These are phyloP conservation scores for Leccinum pallidistipes DNA, from an alignment of 1,284 basidiomycete genomes.

Conservation along the genomic window DNA sequence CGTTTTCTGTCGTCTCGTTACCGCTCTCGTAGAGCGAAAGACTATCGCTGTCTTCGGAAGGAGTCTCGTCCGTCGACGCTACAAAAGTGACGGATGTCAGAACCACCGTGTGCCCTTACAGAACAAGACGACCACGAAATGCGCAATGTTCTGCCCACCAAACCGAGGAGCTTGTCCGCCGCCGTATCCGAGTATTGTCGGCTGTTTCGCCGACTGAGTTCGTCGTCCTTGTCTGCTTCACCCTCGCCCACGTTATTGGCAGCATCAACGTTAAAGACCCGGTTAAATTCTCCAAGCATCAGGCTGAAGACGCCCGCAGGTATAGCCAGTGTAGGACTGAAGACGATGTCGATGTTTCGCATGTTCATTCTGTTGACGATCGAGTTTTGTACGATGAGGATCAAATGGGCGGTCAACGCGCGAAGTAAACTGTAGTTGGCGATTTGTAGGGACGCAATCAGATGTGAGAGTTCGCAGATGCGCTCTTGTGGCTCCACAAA, in stretches of 20 bases:
- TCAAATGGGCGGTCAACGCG: conserved; percentile 93
- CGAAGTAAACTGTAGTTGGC: conserved; percentile 94
- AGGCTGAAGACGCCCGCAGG: conserved; percentile 93
- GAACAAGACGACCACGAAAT: conserved; percentile 43
- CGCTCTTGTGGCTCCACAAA: conserved; percentile 86
- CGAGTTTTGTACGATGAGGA: conserved; percentile 91
- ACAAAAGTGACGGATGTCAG: conserved; percentile 15
- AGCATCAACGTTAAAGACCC: conserved; percentile 77
- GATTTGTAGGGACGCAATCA: conserved; percentile 86
- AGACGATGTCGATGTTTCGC: conserved; percentile 98
- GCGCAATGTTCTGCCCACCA: conserved; percentile 63
- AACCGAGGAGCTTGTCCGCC: conserved; percentile 73
- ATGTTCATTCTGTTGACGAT: conserved; percentile 97
- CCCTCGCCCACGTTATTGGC: conserved; percentile 38
- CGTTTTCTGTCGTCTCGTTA: conserved; percentile 65
- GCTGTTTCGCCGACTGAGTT: conserved; percentile 66
- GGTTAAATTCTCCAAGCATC: conserved; percentile 89
- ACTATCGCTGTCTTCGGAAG: conserved; percentile 69
- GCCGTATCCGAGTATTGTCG: conserved; percentile 76
- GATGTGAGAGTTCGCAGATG: conserved; percentile 80
- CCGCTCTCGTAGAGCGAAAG: conserved; percentile 68
- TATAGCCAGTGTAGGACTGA: conserved; percentile 92
- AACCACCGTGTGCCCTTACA: neutral
- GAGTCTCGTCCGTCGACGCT: conserved; percentile 58
- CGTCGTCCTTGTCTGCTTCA: conserved; percentile 38